Base-by-base conservation (phyloP, 768 basidiomycete genomes). In the Leccinum incarnatum region DNA sequence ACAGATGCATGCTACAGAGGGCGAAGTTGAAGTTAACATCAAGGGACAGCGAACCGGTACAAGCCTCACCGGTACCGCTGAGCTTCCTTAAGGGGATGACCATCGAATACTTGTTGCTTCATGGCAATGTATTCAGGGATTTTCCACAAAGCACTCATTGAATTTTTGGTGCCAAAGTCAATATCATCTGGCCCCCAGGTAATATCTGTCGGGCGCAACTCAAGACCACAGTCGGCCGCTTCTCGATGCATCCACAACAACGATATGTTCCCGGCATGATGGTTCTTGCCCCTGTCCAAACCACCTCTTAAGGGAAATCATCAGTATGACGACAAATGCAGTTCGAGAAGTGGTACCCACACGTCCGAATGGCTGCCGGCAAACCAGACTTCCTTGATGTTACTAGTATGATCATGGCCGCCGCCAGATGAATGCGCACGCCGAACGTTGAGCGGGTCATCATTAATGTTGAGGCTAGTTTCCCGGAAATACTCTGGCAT, bases 351-450 rank as follows among this genome's bases (percentile, higher is more conserved):
- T 17, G 17, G 15, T 14, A 54, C 59, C 12, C 21, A 72, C 75
- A 51, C 62, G 65, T 76, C 75, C 2, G 49, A 11, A n/a, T 50
- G 49, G n/a, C 49, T 50, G 2, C 49, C 49, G 6, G 49, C 49
- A 30, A 50, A 50, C 49, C 49, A 50, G 10, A 50, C 49, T 30
- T 50, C 49, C 29, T 25, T 30, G 4, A 50, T 19, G 85, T 84
- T 85, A 5, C 8, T 40, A 1, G 34, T 30, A 15, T 50, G 17
- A 50, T 40, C 4, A 3, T 40, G 37, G 1, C 4, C 17, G 17
- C 17, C 17, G 17, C 8, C 37, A 40, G 37, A 40, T 10, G 37
- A 40, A 40, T n/a, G 37, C 9, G 37, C 14, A 9, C 19, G 48
- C 15, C 8, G 42, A 29, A 47, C 47, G 25, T 29, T 50, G 17